Evolutionary conservation across 2,329 filamentous ascomycete species (phyloP).

Genomic region (Cyphellophora europaea): DNA sequence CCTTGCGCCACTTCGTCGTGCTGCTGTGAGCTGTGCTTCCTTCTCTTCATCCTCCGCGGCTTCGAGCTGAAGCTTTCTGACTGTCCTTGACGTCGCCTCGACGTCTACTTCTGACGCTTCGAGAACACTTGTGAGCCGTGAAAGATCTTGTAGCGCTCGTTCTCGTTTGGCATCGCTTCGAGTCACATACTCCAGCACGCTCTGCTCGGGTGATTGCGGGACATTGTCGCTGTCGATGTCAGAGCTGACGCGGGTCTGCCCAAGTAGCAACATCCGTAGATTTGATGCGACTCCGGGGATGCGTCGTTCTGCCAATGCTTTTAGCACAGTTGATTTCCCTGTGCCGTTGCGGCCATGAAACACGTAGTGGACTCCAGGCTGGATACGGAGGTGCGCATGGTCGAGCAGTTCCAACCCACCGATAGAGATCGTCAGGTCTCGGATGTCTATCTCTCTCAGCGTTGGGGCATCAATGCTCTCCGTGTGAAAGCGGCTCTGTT

Average conservation of each 20-base stretch:
- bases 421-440: constrained; percentile 15
- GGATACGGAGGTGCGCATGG: constrained; percentile 61
- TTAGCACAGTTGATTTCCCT: constrained; percentile 70
- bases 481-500: constrained; percentile 17
- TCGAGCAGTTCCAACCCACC: constrained; percentile 51
- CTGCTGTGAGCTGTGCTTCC: constrained; percentile 62
- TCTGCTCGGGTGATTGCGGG: constrained; percentile 21
- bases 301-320: constrained; percentile 66
- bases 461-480: constrained; percentile 15
- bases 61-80: constrained; percentile 54
- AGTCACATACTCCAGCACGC: constrained; percentile 60
- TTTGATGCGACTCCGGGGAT: constrained; percentile 65
- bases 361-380: constrained; percentile 66
- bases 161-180: constrained; percentile 39
- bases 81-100: constrained; percentile 48
- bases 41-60: constrained; percentile 56
- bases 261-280: constrained; percentile 57
- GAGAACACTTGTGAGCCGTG: constrained; percentile 51
- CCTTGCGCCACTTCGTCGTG: constrained; percentile 63
- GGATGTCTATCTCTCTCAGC: constrained; percentile 16
- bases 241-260: constrained; percentile 45
- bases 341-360: constrained; percentile 72
- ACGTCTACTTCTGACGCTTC: constrained; percentile 47
- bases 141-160: constrained; percentile 45
- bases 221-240: constrained; percentile 23